Percentiles rank a stretch among this genome's conserved stretches.
Conservation (phyloP, 345 rosid species). For the Theobroma cacao region DNA sequence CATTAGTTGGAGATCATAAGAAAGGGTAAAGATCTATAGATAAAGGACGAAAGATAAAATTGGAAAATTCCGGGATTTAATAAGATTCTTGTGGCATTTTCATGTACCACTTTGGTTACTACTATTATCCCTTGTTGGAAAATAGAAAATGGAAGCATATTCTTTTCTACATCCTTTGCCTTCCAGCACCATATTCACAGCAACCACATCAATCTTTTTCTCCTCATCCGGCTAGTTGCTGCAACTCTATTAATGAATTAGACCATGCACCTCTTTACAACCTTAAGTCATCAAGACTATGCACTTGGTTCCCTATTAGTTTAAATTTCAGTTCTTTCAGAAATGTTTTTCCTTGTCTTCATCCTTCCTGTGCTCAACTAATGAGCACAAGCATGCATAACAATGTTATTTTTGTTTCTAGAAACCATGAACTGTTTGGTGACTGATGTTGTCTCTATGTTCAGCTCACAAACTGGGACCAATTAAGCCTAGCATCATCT, state of each 20-base stretch:
- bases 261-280: background rate
- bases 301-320: background rate
- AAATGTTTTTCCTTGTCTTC: background rate
- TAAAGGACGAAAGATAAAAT: background rate
- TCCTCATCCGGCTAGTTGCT: background rate
- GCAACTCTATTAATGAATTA: background rate
- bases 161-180: background rate
- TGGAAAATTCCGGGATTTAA: background rate
- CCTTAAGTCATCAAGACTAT: background rate
- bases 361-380: background rate
- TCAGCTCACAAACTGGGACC: constrained; percentile 86
- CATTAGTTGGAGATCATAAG: background rate
- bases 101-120: background rate
- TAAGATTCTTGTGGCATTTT: background rate
- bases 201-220: background rate
- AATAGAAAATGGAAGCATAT: background rate
- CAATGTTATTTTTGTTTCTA: background rate
- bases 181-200: background rate
- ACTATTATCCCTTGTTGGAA: background rate
- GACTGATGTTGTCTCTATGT: constrained; percentile 11
- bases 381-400: background rate
- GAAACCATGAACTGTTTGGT: background rate
- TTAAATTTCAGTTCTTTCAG: background rate
- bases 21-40: background rate
- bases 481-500: constrained; percentile 67